Base-by-base conservation (phyloP, 2,329 filamentous ascomycete genomes). In the Geosmithia putterillii region DNA sequence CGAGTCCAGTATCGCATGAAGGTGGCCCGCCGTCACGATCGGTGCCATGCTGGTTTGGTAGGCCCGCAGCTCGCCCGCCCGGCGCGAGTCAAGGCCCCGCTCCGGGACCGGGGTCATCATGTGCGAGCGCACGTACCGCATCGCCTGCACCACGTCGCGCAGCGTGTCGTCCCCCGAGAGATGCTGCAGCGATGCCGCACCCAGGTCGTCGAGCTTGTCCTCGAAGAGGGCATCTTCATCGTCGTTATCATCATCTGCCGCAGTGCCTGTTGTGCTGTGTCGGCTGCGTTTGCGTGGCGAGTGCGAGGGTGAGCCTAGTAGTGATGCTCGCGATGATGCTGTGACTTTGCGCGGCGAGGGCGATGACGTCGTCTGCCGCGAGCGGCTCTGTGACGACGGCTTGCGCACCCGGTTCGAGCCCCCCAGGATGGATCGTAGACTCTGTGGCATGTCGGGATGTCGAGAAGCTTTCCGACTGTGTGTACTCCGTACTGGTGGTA, bases 31-130 rank as follows among this genome's bases (percentile, higher is more conserved):
- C 0, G 78, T 81, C 5, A 83, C 76, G 19, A 86, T 65, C 0
- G 76, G 77, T 9, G 84, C 80, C 35, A 85, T 58, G 14, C 60
- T 60, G 25, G 59, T 61, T 17, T 81, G 69, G 54, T 74, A 79
- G 47, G 79, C 76, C 42, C 86, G 65, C 15, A 83, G 62, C 52
- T 82, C 74, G 2, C 80, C 67, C 14, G 79, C 76, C 10, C 79
- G 68, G 18, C 71, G 73, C 5, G 77, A 80, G 50, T 69, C 74
- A 70, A 87, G 77, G 19, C 81, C 81, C 0, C 71, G 65, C 18
- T 70, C 66, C 3, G 82, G 82, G 10, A 86, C 64, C 2, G 72
- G 63, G 35, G 69, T 71, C 62, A 86, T 87, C 73, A 83, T 84
- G 52, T 63, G 67, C 18, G 55, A 60, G 34, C 71, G 73, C 41